Percentiles rank a stretch among this genome's conserved stretches.
phyloP scores from a whole-genome alignment of 306 rosid species.

The Ziziphus jujuba region DNA sequence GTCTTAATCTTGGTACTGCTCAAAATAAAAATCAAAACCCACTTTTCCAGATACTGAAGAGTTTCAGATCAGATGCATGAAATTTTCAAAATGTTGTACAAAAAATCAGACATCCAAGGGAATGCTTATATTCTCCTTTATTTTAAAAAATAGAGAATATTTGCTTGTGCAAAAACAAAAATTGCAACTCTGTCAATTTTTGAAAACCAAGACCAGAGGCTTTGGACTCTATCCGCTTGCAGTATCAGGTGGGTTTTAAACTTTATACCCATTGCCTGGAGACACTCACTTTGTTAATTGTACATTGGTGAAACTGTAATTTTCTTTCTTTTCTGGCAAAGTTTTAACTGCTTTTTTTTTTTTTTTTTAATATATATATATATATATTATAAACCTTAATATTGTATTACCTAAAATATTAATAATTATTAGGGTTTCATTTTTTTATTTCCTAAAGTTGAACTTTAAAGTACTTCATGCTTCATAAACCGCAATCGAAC shows the following conservation, averaged over 20 bases:
- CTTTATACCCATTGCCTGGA: not conserved
- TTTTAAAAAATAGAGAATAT: constrained; percentile 17
- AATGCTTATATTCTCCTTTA: constrained; percentile 4
- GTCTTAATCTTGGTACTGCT: constrained; percentile 12
- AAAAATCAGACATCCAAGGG: not conserved
- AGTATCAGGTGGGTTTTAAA: not conserved
- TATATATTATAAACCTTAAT: too few species aligned
- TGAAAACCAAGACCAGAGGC: constrained; percentile 30
- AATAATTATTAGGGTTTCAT: too few species aligned
- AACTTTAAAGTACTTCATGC: constrained; percentile 15
- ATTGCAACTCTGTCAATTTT: constrained; percentile 22
- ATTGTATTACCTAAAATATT: too few species aligned
- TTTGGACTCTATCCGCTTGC: constrained; percentile 34
- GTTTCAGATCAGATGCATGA: constrained; percentile 31
- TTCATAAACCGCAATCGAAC: not conserved
- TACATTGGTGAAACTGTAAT: constrained; percentile 24
- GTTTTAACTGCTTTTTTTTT: not conserved
- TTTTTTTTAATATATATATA: not conserved
- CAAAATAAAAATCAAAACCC: not conserved
- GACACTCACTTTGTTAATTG: constrained; percentile 14
- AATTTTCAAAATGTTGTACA: not conserved
- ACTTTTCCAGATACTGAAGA: not conserved
- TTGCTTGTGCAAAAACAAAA: constrained; percentile 32
- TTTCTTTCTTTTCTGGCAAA: not conserved
- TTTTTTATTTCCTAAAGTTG: constrained; percentile 8